A percentile compares a stretch with the other conserved stretches of the same genome.
Conservation (phyloP, 768 basidiomycete genomes). For the Podaxis pistillaris region DNA sequence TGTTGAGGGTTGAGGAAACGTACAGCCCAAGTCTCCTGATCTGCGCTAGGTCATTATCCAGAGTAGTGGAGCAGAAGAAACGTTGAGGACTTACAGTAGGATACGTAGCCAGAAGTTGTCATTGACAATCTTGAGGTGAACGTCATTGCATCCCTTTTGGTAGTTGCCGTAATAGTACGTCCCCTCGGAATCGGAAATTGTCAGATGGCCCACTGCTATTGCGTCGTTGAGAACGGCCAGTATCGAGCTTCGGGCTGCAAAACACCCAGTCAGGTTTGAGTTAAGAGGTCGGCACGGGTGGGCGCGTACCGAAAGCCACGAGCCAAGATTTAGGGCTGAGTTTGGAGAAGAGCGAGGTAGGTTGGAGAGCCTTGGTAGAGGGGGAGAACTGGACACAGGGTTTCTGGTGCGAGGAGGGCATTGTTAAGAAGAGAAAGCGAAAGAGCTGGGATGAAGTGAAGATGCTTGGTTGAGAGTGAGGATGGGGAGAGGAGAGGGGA, state of each 20-base stretch:
- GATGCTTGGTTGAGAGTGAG: conserved; percentile 6
- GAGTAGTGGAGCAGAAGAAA: conserved; percentile 12
- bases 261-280: background rate
- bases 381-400: conserved; percentile 43
- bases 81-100: conserved; percentile 45
- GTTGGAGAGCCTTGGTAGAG: conserved; percentile 41
- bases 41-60: conserved; percentile 31
- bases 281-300: conserved; percentile 7
- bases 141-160: conserved; percentile 59
- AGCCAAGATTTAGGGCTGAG: conserved; percentile 50
- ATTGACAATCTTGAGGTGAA: conserved; percentile 54
- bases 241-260: conserved; percentile 57
- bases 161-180: conserved; percentile 57
- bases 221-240: conserved; percentile 57
- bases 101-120: conserved; percentile 70
- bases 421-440: conserved; percentile 18
- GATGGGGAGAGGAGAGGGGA: conserved; percentile 10
- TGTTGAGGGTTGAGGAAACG: conserved; percentile 23
- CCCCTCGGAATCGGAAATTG: conserved; percentile 60
- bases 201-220: conserved; percentile 57
- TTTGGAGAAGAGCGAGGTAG: conserved; percentile 42
- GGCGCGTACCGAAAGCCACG: conserved; percentile 43
- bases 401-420: conserved; percentile 35
- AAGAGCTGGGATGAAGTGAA: background rate
- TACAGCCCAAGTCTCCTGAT: conserved; percentile 66